phyloP scores from a whole-genome alignment of 1,139 yeast species.

The Debaryomyces nepalensis region DNA sequence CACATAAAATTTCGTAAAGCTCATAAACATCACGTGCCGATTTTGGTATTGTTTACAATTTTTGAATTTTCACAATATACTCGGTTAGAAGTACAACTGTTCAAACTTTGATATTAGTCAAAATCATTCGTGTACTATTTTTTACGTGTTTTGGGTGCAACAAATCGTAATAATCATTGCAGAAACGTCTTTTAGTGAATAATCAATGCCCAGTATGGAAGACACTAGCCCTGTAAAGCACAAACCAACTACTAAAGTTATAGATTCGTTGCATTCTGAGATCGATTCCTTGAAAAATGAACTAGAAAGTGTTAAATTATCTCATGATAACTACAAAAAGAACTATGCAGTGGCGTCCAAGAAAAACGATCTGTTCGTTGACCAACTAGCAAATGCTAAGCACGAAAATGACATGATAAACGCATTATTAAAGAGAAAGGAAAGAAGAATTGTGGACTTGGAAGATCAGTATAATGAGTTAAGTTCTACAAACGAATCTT shows the following conservation, averaged over 20 bases:
- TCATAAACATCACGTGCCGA: constrained; percentile 4
- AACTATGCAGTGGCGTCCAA: constrained; percentile 51
- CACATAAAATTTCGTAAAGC: no score
- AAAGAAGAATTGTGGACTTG: constrained; percentile 63
- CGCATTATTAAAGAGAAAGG: constrained; percentile 65
- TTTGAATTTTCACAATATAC: constrained; percentile 5
- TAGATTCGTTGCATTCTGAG: constrained; percentile 59
- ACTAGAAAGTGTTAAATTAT: constrained; percentile 45
- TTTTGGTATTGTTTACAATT: constrained; percentile 7
- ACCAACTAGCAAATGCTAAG: constrained; percentile 69
- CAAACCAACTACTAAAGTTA: constrained; percentile 54
- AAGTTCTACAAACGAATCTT: constrained; percentile 47
- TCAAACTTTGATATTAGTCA: not conserved
- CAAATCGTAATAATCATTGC: no score
- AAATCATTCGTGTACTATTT: not conserved
- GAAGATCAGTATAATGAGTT: constrained; percentile 59
- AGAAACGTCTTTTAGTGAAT: no score
- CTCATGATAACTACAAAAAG: constrained; percentile 48
- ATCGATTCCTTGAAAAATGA: constrained; percentile 58
- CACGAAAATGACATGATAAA: constrained; percentile 73
- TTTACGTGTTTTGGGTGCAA: no score
- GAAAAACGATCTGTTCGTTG: constrained; percentile 63
- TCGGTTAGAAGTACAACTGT: not conserved
- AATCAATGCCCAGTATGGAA: constrained; percentile 18
- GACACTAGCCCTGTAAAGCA: constrained; percentile 28